Percentiles rank a stretch among this genome's conserved stretches.
phyloP scores from a whole-genome alignment of 768 basidiomycete genomes.

The Albatrellus ellisii region DNA sequence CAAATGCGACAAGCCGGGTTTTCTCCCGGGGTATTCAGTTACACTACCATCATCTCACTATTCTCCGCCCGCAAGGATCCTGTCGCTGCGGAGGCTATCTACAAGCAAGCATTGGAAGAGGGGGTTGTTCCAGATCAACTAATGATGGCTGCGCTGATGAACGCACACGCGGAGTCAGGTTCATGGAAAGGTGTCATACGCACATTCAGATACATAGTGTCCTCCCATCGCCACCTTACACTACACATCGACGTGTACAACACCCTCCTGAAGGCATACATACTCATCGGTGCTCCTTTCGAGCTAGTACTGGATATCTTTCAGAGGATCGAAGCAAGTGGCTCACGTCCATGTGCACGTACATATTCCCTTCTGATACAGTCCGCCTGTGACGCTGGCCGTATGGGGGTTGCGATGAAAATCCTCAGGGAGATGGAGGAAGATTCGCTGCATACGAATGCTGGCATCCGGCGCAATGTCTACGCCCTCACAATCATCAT shows the following conservation, averaged over 20 bases:
- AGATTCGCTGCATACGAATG: slow-evolving; percentile 24
- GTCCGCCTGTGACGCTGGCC: slow-evolving; percentile 63
- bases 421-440: slow-evolving; percentile 57
- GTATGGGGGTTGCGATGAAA: slow-evolving; percentile 49
- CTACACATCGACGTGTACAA: slow-evolving; percentile 57
- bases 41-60: slow-evolving; percentile 54
- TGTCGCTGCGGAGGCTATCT: slow-evolving; percentile 51
- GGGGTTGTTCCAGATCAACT: slow-evolving; percentile 47
- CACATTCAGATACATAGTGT: slow-evolving; percentile 48
- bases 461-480: slow-evolving; percentile 32
- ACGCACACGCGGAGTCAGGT: slow-evolving; percentile 70
- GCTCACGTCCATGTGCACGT: slow-evolving; percentile 42
- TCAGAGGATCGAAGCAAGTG: slow-evolving; percentile 33
- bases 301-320: slow-evolving; percentile 48
- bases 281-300: slow-evolving; percentile 71
- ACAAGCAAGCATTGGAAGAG: slow-evolving; percentile 46
- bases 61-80: slow-evolving; percentile 52
- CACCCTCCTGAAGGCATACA: slow-evolving; percentile 71
- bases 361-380: slow-evolving; percentile 70
- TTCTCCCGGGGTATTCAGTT: slow-evolving; percentile 36
- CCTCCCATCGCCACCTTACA: slow-evolving; percentile 23
- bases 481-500: slow-evolving; percentile 67
- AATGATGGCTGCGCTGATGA: slow-evolving; percentile 65
- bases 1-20: slow-evolving; percentile 46
- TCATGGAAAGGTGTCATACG: slow-evolving; percentile 67